Percentiles rank a stretch among this genome's conserved stretches.
Evolutionary conservation across 2,329 filamentous ascomycete genomes (phyloP).

Genomic region (Botrytis elliptica): DNA sequence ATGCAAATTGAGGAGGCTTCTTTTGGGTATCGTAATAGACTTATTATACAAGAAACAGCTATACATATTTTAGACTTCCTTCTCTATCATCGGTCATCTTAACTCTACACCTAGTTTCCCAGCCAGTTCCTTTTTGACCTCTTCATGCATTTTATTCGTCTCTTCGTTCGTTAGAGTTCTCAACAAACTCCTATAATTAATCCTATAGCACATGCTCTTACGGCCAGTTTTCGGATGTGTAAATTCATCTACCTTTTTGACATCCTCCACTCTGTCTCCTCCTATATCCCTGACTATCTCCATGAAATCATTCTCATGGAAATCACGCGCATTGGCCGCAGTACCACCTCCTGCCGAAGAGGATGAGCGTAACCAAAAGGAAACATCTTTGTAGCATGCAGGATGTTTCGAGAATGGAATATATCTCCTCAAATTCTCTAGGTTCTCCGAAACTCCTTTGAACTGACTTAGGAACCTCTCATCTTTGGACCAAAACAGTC

Average conservation of each 20-base stretch:
- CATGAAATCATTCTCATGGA: constrained; percentile 98
- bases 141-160: constrained; percentile 71
- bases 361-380: constrained; percentile 75
- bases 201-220: constrained; percentile 84
- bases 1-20: background rate
- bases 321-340: constrained; percentile 47
- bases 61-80: background rate
- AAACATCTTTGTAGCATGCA: constrained; percentile 84
- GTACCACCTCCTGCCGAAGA: constrained; percentile 48
- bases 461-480: constrained; percentile 86
- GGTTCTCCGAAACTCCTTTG: constrained; percentile 54
- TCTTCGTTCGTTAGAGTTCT: constrained; percentile 83
- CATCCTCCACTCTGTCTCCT: constrained; percentile 85
- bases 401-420: constrained; percentile 90
- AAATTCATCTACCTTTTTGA: constrained; percentile 81
- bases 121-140: constrained; percentile 64
- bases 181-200: constrained; percentile 92
- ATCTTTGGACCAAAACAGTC: constrained; percentile 92
- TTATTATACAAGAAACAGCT: background rate
- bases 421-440: constrained; percentile 60
- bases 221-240: constrained; percentile 80
- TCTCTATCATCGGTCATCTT: constrained; percentile 48
- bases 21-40: constrained; percentile 9
- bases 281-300: constrained; percentile 83
- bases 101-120: constrained; percentile 76